Evolutionary conservation across 352 stramenopile genomes (phyloP), one percentile per base, ranked within the genome.

Genomic region (Aphanomyces cochlioides): DNA sequence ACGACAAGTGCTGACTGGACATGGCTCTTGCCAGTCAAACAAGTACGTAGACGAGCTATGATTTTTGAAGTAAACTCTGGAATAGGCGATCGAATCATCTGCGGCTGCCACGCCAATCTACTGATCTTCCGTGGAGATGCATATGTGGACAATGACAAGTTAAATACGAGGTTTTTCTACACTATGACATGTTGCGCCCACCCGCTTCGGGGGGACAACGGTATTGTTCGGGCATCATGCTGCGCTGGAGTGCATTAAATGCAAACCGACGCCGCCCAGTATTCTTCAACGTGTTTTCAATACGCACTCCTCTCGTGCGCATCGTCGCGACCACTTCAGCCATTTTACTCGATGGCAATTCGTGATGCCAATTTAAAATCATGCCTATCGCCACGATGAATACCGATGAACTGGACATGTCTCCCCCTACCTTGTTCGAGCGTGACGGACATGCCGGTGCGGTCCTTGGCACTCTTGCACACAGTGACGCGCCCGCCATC

Each of bases 381-480:
- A 61, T 61, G 19, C 54, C 54, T 61, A 61, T 50, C 10, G 43
- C 43, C 17, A 50, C 43, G 43, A 50, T 28, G 28, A 28, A 28
- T 28, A 28, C 28, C 28, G 2, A 28, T 28, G 28, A 28, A 2
- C 43, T n/a, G 2, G 10, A 50, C 17, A 50, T 50, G 43, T 50
- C 50, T 15, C 17, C 7, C n/a, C 8, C 10, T 53, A 67, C 59
- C 80, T 73, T 98, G 88, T 75, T 98, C 96, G 39, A 98, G 90
- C n/a, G 94, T 98, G 45, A 98, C 85, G 28, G 96, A 94, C 96
- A 99, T 99, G 34, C 88, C 87, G 13, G 96, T 98, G 59, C 96
- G 89, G 80, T 99, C 95, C 74, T 98, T 99, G 8, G 93, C 95
- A 74, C 83, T 96, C 76, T 98, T 99, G 81, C 96, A 98, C 61